Evolutionary conservation across 1,139 yeast species (phyloP).

Genomic region (Blastobotrys apis): DNA sequence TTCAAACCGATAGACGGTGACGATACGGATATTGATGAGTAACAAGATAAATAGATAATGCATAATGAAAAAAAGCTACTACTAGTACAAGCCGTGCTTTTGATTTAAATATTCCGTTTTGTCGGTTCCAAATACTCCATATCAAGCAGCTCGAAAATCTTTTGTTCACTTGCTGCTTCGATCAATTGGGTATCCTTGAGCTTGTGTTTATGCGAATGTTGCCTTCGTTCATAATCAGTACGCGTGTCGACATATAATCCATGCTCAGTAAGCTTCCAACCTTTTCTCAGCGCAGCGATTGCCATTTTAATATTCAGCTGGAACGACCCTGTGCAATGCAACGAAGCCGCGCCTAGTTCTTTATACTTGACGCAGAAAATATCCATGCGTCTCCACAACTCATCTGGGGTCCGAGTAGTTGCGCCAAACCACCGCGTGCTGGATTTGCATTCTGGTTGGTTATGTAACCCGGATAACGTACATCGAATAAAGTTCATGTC

Average conservation of each 20-base stretch:
- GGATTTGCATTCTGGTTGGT: constrained; percentile 13
- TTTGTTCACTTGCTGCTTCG: constrained; percentile 46
- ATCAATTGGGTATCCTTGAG: constrained; percentile 29
- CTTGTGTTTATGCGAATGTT: constrained; percentile 11
- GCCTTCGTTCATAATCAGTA: not conserved
- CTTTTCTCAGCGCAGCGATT: constrained; percentile 31
- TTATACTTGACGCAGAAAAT: constrained; percentile 49
- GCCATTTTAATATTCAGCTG: constrained; percentile 42
- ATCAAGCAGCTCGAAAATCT: constrained; percentile 47
- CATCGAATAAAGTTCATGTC: constrained; percentile 36
- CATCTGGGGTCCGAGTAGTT: constrained; percentile 26
- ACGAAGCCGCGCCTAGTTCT: constrained; percentile 49
- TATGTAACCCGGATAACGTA: constrained; percentile 27
- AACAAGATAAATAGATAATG: not conserved
- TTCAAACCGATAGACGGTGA: not conserved
- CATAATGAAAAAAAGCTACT: not conserved
- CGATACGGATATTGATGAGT: not conserved
- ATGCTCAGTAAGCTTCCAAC: constrained; percentile 45
- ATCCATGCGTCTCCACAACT: constrained; percentile 52
- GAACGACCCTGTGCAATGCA: constrained; percentile 59
- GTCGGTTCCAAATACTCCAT: constrained; percentile 45
- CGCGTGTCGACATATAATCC: constrained; percentile 41
- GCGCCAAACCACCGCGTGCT: constrained; percentile 37
- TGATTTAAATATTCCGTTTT: constrained; percentile 38
- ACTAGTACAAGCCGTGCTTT: too few species aligned